A percentile compares a stretch with the other conserved stretches of the same genome.
Evolutionary conservation across 2,329 filamentous ascomycete species (phyloP).

Genomic region (Ceratocystis destructans): DNA sequence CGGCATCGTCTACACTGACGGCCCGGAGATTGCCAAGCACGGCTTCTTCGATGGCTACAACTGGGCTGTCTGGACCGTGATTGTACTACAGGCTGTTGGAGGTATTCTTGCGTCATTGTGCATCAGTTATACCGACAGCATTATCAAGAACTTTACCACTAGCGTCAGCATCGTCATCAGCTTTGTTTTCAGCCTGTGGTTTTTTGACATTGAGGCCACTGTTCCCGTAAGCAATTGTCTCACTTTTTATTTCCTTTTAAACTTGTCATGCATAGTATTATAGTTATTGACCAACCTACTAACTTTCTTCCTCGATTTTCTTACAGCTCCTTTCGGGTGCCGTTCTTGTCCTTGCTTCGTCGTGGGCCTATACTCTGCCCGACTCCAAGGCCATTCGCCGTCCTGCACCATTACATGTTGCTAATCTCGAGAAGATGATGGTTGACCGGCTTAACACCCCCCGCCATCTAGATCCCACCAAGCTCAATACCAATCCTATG

Average conservation of each 20-base stretch:
- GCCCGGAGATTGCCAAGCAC: slow-evolving; percentile 63
- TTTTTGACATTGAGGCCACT: slow-evolving; percentile 69
- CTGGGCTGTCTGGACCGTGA: slow-evolving; percentile 74
- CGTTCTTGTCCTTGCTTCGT: slow-evolving; percentile 61
- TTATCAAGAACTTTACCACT: slow-evolving; percentile 86
- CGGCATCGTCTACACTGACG: slow-evolving; percentile 77
- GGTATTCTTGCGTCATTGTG: slow-evolving; percentile 55
- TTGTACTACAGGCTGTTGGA: slow-evolving; percentile 67
- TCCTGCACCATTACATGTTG: slow-evolving; percentile 54
- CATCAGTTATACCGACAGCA: slow-evolving; percentile 44
- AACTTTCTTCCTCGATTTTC: not conserved
- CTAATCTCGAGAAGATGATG: slow-evolving; percentile 62
- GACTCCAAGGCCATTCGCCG: slow-evolving; percentile 41
- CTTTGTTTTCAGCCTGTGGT: slow-evolving; percentile 68
- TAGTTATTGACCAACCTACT: not conserved
- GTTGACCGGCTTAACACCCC: slow-evolving; percentile 38
- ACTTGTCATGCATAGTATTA: not conserved
- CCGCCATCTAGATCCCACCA: slow-evolving; percentile 12
- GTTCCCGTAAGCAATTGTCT: slow-evolving; percentile 44
- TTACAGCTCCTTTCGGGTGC: slow-evolving; percentile 70
- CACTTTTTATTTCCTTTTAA: not conserved
- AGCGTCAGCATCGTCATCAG: slow-evolving; percentile 84
- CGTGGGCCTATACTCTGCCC: slow-evolving; percentile 66
- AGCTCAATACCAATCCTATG: slow-evolving; percentile 18
- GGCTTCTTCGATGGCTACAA: slow-evolving; percentile 96